Percentiles rank a stretch among this genome's conserved stretches.
phyloP scores from a whole-genome alignment of 2,329 filamentous ascomycete genomes.

The Furcasterigmium sp. region DNA sequence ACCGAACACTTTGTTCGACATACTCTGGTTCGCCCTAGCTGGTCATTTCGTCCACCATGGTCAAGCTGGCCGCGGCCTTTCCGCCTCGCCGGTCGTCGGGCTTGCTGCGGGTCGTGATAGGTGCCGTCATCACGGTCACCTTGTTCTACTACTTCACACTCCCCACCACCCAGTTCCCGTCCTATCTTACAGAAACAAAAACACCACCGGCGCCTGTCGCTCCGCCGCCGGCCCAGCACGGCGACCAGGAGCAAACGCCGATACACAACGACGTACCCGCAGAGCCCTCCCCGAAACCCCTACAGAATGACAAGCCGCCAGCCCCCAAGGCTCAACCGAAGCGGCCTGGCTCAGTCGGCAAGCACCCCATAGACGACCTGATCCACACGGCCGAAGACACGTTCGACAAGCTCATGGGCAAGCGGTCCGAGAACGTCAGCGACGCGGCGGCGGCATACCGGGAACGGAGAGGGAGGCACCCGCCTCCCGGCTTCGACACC shows the following conservation, averaged over 20 bases:
- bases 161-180: conserved; percentile 7
- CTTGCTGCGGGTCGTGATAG: conserved; percentile 58
- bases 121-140: conserved; percentile 49
- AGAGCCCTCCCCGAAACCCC: neutral
- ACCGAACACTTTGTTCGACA: neutral
- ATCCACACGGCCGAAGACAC: conserved; percentile 31
- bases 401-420: conserved; percentile 31
- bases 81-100: conserved; percentile 37
- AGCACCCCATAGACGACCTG: conserved; percentile 40
- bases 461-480: conserved; percentile 39
- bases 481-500: conserved; percentile 41
- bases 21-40: neutral
- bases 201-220: conserved; percentile 12
- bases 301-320: neutral
- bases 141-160: conserved; percentile 24
- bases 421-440: conserved; percentile 34
- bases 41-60: conserved; percentile 5
- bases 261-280: neutral
- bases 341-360: neutral
- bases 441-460: conserved; percentile 41
- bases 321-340: conserved; percentile 2
- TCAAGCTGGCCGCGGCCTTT: conserved; percentile 30
- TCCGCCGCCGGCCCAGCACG: too few species aligned
- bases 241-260: conserved; percentile 8
- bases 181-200: conserved; percentile 2